These are phyloP conservation scores for Dioszegia crocea DNA, from an alignment of 768 basidiomycete species.

Conservation along the genomic window DNA sequence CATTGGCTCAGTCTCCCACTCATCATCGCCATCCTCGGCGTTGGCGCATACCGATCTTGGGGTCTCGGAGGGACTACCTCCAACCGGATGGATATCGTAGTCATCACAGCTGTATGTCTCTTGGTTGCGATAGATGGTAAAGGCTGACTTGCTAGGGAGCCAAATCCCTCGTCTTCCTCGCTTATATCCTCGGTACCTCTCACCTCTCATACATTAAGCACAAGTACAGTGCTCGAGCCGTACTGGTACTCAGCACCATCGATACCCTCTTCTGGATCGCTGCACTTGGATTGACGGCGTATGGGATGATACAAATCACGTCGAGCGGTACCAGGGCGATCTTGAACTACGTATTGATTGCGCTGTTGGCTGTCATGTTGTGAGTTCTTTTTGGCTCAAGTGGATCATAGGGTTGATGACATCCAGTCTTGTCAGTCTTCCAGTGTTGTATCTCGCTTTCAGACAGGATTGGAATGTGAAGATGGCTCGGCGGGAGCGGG, in stretches of 20 bases:
- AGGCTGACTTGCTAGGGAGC: too few species aligned
- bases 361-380: background rate
- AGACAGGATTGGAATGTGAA: too few species aligned
- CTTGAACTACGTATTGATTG: background rate
- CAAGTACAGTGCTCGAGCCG: background rate
- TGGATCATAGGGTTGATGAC: too few species aligned
- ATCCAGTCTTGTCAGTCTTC: too few species aligned
- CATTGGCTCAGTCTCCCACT: background rate
- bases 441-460: too few species aligned
- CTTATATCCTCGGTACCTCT: too few species aligned
- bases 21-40: background rate
- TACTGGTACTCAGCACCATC: background rate
- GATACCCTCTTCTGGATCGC: background rate
- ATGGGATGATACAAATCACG: background rate
- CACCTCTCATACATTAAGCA: background rate
- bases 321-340: background rate
- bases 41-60: background rate
- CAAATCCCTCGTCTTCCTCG: too few species aligned
- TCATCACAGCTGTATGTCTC: background rate
- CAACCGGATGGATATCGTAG: background rate
- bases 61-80: background rate
- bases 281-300: background rate
- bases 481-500: too few species aligned
- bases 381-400: background rate
- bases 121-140: too few species aligned